A percentile compares a stretch with the other conserved stretches of the same genome.
These are phyloP conservation scores for Talaromyces funiculosus DNA, from an alignment of 2,329 filamentous ascomycete species.

Conservation along the genomic window DNA sequence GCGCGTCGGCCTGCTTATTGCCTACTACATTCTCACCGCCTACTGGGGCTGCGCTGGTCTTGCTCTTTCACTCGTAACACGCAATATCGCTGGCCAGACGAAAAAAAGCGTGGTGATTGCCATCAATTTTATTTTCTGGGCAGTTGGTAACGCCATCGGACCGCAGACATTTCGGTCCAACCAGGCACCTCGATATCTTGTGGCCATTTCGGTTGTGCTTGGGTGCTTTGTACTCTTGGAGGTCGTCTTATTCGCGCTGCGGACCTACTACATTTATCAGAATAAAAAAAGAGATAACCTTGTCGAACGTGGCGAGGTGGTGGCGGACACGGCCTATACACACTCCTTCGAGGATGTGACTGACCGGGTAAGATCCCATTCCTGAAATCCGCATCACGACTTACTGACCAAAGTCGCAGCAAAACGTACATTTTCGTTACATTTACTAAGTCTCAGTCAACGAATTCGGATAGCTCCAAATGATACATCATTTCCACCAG, in stretches of 20 bases:
- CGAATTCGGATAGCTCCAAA: no score
- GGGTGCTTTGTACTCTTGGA: conserved; percentile 5
- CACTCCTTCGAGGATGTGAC: conserved; percentile 3
- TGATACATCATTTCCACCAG: no score
- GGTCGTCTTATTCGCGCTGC: background rate
- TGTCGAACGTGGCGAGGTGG: background rate
- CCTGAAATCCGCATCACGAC: no score
- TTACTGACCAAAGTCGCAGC: background rate
- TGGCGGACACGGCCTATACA: background rate
- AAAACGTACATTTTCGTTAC: background rate
- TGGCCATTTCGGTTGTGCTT: background rate
- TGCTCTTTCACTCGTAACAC: conserved; percentile 60
- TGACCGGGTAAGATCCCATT: background rate
- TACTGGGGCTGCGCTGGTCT: conserved; percentile 72
- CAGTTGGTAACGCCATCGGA: conserved; percentile 61
- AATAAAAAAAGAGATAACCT: background rate
- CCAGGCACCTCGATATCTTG: conserved; percentile 41
- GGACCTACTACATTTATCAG: background rate
- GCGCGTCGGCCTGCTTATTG: conserved; percentile 45
- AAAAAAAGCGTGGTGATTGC: conserved; percentile 66
- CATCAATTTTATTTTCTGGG: conserved; percentile 66
- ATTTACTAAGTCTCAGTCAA: background rate
- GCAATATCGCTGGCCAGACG: conserved; percentile 67
- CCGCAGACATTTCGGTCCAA: conserved; percentile 59
- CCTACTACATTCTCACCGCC: conserved; percentile 70